phyloP scores from a whole-genome alignment of 2,329 filamentous ascomycete genomes.

The Cladosporium austrohemisphaericum region DNA sequence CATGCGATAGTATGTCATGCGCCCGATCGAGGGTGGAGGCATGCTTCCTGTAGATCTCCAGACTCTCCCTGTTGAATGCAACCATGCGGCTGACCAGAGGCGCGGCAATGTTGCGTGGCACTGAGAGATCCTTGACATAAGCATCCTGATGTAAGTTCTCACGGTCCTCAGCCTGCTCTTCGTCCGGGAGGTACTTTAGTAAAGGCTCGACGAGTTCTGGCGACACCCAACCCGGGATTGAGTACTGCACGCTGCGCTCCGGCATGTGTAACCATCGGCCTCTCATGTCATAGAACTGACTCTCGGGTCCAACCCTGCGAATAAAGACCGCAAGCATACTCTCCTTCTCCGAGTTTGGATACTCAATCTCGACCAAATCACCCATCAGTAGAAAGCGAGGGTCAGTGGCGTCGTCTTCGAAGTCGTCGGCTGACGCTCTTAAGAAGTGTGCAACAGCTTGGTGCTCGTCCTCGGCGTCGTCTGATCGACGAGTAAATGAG shows the following conservation, averaged over 20 bases:
- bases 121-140: constrained; percentile 36
- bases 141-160: constrained; percentile 34
- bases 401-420: constrained; percentile 29
- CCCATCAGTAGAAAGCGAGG: constrained; percentile 40
- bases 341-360: constrained; percentile 30
- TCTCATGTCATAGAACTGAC: constrained; percentile 49
- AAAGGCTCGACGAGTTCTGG: constrained; percentile 45
- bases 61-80: constrained; percentile 42
- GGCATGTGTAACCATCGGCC: constrained; percentile 46
- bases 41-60: constrained; percentile 46
- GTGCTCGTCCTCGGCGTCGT: constrained; percentile 26
- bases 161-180: constrained; percentile 31
- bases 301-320: constrained; percentile 31
- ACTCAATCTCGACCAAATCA: constrained; percentile 49
- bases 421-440: constrained; percentile 22
- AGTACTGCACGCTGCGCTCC: constrained; percentile 43
- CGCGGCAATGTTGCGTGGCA: constrained; percentile 45
- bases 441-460: constrained; percentile 22
- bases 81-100: constrained; percentile 43
- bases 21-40: constrained; percentile 48
- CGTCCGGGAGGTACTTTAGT: constrained; percentile 49
- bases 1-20: constrained; percentile 45
- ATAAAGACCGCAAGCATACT: constrained; percentile 50
- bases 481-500: constrained; percentile 19
- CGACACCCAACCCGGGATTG: constrained; percentile 48